Conservation (phyloP, 306 rosid genomes). For the Medicago ruthenica region DNA sequence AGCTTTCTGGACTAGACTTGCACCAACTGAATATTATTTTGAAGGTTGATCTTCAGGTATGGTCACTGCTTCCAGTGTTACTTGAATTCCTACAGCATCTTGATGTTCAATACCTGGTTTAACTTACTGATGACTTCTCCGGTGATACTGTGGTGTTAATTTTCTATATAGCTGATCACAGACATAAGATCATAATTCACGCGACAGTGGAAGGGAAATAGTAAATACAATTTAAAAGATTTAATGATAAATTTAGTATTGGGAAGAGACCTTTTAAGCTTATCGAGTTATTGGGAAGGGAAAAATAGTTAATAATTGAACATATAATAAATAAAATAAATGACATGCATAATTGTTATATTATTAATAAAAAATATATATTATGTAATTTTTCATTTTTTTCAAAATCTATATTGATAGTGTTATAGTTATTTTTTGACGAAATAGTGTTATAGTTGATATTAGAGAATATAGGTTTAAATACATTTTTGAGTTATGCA, state of each 20-base stretch:
- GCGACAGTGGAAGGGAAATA: neutral
- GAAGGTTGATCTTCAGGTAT: slow-evolving; percentile 99
- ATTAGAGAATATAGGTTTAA: too few relatives aligned
- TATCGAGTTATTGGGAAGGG: neutral
- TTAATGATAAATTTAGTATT: neutral
- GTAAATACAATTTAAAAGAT: neutral
- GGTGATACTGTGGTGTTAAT: slow-evolving; percentile 22
- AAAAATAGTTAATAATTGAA: neutral
- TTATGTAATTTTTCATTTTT: neutral
- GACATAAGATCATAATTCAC: slow-evolving; percentile 8
- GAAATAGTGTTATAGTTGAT: too few relatives aligned
- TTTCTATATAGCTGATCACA: slow-evolving; percentile 26
- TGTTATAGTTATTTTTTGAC: neutral
- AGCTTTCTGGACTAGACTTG: slow-evolving; percentile 89
- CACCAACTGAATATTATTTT: slow-evolving; percentile 89
- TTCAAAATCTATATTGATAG: neutral
- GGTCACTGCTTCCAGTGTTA: slow-evolving; percentile 27
- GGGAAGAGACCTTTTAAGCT: neutral
- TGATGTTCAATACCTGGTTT: slow-evolving; percentile 37
- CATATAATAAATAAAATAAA: neutral
- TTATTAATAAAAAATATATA: neutral
- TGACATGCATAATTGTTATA: neutral
- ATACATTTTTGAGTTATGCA: too few relatives aligned
- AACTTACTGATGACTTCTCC: slow-evolving; percentile 17
- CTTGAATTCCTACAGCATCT: slow-evolving; percentile 25